Conservation (phyloP, 352 stramenopile genomes). For the Phytophthora pini region DNA sequence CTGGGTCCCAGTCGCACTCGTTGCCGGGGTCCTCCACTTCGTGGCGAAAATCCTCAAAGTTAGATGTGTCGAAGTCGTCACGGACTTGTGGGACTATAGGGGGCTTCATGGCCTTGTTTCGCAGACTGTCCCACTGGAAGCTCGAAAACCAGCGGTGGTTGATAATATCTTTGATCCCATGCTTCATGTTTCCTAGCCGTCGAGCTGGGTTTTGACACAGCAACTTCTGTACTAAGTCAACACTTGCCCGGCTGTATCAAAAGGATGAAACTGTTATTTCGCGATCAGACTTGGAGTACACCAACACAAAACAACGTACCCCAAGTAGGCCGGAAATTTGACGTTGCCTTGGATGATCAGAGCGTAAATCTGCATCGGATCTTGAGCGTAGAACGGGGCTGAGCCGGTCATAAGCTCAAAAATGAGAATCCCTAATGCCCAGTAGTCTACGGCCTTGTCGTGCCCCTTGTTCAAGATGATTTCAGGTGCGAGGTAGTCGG, state of each 20-base stretch:
- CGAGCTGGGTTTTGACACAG: conserved; percentile 79
- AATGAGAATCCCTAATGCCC: conserved; percentile 90
- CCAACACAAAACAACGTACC: conserved; percentile 40
- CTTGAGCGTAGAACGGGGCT: conserved; percentile 91
- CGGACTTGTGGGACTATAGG: conserved; percentile 77
- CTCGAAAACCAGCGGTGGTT: conserved; percentile 85
- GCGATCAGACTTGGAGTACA: background rate
- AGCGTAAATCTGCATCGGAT: conserved; percentile 93
- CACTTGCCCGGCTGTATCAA: conserved; percentile 55
- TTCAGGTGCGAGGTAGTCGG: conserved; percentile 93
- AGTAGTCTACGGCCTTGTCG: conserved; percentile 92
- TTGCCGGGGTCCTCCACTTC: conserved; percentile 66
- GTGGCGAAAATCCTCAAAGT: conserved; percentile 83
- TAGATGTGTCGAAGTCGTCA: conserved; percentile 81
- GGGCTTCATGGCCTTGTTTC: conserved; percentile 69
- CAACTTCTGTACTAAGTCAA: conserved; percentile 91
- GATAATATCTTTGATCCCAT: conserved; percentile 86
- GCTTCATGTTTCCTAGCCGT: conserved; percentile 83
- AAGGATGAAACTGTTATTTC: conserved; percentile 6
- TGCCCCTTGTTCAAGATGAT: conserved; percentile 94
- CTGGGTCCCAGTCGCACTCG: conserved; percentile 76
- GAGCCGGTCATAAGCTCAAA: conserved; percentile 90
- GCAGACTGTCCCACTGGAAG: conserved; percentile 72
- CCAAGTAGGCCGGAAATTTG: conserved; percentile 85
- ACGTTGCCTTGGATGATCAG: conserved; percentile 90